phyloP scores from a whole-genome alignment of 345 rosid species.

The Eucalyptus rudis region DNA sequence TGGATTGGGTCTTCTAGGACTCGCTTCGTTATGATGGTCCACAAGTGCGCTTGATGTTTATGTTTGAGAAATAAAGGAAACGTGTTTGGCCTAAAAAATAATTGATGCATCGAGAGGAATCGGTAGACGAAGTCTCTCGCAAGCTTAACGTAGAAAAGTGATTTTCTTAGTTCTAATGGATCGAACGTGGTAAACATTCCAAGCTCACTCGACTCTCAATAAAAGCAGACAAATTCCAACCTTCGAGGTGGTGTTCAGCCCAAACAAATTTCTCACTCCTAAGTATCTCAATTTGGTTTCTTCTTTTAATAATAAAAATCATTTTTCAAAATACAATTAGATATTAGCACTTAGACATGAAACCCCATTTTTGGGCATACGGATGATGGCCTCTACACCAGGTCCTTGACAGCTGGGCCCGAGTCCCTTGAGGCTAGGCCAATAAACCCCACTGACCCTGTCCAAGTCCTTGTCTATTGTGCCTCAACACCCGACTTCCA shows the following conservation, averaged over 20 bases:
- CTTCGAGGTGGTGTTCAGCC: not conserved
- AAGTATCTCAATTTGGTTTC: not conserved
- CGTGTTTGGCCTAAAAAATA: not conserved
- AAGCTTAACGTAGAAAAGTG: not conserved
- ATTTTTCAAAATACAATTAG: not conserved
- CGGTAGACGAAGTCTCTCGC: fast-evolving
- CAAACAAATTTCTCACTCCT: not conserved
- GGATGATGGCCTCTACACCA: not conserved
- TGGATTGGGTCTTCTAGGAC: not conserved
- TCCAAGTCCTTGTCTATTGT: not conserved
- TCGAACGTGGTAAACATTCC: not conserved
- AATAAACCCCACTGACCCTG: fast-evolving
- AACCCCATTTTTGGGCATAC: not conserved
- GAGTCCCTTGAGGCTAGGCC: not conserved
- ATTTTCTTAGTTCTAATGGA: not conserved
- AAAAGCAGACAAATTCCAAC: not conserved
- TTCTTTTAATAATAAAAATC: not conserved
- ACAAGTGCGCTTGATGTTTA: not conserved
- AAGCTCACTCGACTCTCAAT: not conserved
- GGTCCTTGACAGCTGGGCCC: fast-evolving
- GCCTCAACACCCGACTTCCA: not conserved
- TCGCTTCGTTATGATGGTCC: not conserved
- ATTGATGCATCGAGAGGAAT: not conserved
- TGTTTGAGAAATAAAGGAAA: not conserved
- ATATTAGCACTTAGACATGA: fast-evolving